Conservation (phyloP, 106 monocot genomes). For the Dendrobium huoshanense region DNA sequence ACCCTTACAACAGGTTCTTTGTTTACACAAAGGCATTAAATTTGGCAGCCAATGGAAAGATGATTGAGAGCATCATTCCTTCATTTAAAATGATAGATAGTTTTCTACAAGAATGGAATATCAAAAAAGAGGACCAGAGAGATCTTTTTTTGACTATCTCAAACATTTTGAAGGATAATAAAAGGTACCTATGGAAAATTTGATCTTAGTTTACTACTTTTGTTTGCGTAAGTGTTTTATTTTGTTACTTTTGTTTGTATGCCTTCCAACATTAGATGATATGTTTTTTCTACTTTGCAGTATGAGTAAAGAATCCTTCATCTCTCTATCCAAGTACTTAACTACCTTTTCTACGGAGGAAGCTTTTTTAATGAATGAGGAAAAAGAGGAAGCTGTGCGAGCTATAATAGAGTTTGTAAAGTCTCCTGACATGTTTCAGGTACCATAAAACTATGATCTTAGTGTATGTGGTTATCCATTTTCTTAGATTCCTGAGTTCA, state of each 20-base stretch:
- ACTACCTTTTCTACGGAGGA: slow-evolving; percentile 79
- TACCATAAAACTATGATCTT: slow-evolving; percentile 14
- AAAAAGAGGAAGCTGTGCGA: slow-evolving; percentile 79
- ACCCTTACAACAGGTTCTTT: slow-evolving; percentile 65
- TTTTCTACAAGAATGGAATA: slow-evolving; percentile 78
- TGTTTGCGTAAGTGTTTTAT: not conserved
- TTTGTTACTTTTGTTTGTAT: not conserved
- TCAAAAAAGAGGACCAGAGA: slow-evolving; percentile 69
- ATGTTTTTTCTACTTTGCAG: slow-evolving; percentile 23
- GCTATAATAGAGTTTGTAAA: slow-evolving; percentile 91
- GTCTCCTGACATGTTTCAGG: slow-evolving; percentile 78
- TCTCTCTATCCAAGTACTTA: slow-evolving; percentile 77
- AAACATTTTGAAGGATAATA: slow-evolving; percentile 84
- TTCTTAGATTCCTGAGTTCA: not conserved
- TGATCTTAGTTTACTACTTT: not conserved
- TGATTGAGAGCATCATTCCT: slow-evolving; percentile 66
- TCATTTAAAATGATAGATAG: slow-evolving; percentile 82
- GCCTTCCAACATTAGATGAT: slow-evolving; percentile 11
- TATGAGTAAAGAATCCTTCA: slow-evolving; percentile 60
- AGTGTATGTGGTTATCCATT: not conserved
- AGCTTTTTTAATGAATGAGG: slow-evolving; percentile 36
- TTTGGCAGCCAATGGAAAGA: slow-evolving; percentile 61
- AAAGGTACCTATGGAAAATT: slow-evolving; percentile 39
- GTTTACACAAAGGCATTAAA: slow-evolving; percentile 79
- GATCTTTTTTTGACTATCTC: slow-evolving; percentile 66